These are phyloP conservation scores for Candida awuae DNA, from an alignment of 805 yeast genomes.

Conservation along the genomic window DNA sequence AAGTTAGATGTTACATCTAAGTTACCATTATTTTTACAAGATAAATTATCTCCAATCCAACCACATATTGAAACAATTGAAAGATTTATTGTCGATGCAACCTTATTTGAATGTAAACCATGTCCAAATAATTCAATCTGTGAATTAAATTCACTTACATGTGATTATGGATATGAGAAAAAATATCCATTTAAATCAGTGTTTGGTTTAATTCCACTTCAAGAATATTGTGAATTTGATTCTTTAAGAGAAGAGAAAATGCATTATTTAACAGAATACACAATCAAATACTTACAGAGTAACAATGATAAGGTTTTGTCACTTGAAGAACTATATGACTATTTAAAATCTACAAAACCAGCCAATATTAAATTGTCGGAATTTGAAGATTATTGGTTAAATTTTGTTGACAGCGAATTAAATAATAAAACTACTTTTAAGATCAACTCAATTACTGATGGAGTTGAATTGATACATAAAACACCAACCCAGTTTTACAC, in stretches of 20 bases:
- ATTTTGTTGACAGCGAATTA: constrained; percentile 29
- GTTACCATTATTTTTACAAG: constrained; percentile 16
- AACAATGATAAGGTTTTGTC: constrained; percentile 52
- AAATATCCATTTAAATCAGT: constrained; percentile 46
- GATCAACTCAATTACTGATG: constrained; percentile 44
- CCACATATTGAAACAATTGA: constrained; percentile 34
- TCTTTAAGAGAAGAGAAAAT: constrained; percentile 60
- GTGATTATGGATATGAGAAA: constrained; percentile 59
- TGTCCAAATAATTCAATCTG: constrained; percentile 85
- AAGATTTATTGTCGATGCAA: constrained; percentile 38
- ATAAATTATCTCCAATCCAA: constrained; percentile 5
- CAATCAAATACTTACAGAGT: constrained; percentile 56
- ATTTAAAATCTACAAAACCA: constrained; percentile 49
- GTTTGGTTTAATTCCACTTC: constrained; percentile 50
- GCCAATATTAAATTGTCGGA: constrained; percentile 49
- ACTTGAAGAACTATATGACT: constrained; percentile 64
- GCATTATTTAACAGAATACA: constrained; percentile 55
- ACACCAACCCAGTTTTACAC: constrained; percentile 13
- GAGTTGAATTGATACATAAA: constrained; percentile 43
- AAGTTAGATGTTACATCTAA: constrained; percentile 5
- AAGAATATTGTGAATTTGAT: constrained; percentile 68
- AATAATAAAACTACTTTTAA: constrained; percentile 44
- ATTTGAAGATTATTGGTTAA: constrained; percentile 68
- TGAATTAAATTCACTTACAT: constrained; percentile 48
- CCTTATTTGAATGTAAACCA: constrained; percentile 41